phyloP scores from a whole-genome alignment of 345 rosid genomes.

The Gossypium arboreum region DNA sequence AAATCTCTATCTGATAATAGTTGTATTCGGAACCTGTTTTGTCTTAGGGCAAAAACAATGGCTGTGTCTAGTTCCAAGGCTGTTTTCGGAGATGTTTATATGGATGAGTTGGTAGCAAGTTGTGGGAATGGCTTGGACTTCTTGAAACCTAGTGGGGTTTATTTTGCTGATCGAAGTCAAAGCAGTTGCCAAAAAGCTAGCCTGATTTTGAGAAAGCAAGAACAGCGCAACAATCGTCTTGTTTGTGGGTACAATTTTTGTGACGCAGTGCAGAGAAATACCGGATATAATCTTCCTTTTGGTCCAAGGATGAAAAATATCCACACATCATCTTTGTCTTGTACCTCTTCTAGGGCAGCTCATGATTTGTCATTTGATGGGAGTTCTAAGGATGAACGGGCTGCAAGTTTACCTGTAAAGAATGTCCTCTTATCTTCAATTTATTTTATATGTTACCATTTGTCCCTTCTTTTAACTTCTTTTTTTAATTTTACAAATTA shows the following conservation, averaged over 20 bases:
- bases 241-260: conserved; percentile 36
- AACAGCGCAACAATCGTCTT: conserved; percentile 30
- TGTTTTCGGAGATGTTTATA: conserved; percentile 56
- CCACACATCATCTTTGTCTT: conserved; percentile 34
- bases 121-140: conserved; percentile 54
- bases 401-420: conserved; percentile 42
- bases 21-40: conserved; percentile 19
- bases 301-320: conserved; percentile 36
- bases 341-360: conserved; percentile 51
- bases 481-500: not conserved
- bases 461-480: not conserved
- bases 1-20: conserved; percentile 21
- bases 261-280: conserved; percentile 31
- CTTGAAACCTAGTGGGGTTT: conserved; percentile 51
- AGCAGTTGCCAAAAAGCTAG: conserved; percentile 39
- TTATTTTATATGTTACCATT: not conserved
- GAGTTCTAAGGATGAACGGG: conserved; percentile 43
- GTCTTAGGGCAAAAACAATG: conserved; percentile 39
- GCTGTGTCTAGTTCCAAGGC: conserved; percentile 69
- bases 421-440: conserved; percentile 34
- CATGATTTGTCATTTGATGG: conserved; percentile 57
- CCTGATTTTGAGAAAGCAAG: conserved; percentile 45
- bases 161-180: conserved; percentile 40
- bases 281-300: conserved; percentile 20
- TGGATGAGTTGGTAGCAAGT: conserved; percentile 54